Evolutionary conservation across 306 rosid genomes (phyloP).

Genomic region (Myrica gale): DNA sequence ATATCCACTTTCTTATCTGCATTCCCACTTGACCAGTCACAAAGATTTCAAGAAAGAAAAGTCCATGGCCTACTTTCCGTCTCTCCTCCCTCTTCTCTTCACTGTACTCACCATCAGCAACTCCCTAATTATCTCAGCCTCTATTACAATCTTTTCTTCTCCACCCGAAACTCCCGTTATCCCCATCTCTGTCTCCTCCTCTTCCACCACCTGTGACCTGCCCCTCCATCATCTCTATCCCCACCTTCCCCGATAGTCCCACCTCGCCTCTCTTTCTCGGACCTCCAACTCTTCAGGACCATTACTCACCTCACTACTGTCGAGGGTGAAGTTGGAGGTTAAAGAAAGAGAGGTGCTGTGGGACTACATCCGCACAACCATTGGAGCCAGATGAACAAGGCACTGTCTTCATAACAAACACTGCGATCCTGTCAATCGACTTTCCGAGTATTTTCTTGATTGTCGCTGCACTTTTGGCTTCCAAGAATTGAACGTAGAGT

Average conservation of each 20-base stretch:
- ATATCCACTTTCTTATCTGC: background rate
- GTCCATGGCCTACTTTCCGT: too few relatives aligned
- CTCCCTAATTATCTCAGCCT: background rate
- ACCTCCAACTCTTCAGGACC: constrained; percentile 55
- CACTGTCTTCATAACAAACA: constrained; percentile 20
- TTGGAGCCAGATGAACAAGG: constrained; percentile 14
- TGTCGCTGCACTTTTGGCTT: constrained; percentile 24
- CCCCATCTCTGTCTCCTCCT: background rate
- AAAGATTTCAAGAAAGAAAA: background rate
- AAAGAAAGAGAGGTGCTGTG: too few relatives aligned
- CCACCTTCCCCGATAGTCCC: too few relatives aligned
- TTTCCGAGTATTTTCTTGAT: constrained; percentile 33
- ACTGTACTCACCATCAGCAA: background rate
- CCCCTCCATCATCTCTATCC: background rate
- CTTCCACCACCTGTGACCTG: background rate
- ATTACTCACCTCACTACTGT: constrained; percentile 63
- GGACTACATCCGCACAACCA: background rate
- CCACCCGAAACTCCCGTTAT: background rate
- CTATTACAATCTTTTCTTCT: background rate
- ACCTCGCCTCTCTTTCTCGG: constrained; percentile 63
- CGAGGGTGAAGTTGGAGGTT: background rate
- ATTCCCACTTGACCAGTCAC: background rate
- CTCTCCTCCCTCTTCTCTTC: constrained; percentile 9
- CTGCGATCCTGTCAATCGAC: constrained; percentile 29
- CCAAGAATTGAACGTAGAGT: constrained; percentile 15